A percentile compares a stretch with the other conserved stretches of the same genome.
These are phyloP conservation scores for Aotearoamyces nothofagi DNA, from an alignment of 2,329 filamentous ascomycete genomes.

Conservation along the genomic window DNA sequence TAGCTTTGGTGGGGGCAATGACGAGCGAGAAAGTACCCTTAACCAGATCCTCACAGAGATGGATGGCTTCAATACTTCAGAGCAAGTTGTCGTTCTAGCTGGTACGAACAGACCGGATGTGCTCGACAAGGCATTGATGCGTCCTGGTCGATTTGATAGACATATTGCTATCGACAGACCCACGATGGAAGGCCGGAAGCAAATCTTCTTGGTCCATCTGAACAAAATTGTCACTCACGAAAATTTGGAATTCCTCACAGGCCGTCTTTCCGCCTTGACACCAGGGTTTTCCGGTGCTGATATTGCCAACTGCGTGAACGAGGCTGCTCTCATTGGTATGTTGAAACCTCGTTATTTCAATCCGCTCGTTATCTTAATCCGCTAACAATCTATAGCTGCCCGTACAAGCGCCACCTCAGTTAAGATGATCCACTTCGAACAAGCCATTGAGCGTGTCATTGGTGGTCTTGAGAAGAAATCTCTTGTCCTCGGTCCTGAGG, in stretches of 20 bases:
- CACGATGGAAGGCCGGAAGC: conserved; percentile 90
- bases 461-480: conserved; percentile 97
- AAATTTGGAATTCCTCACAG: conserved; percentile 74
- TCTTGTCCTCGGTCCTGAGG: conserved; percentile 77
- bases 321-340: conserved; percentile 89
- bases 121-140: conserved; percentile 89
- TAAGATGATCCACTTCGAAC: conserved; percentile 83
- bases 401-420: conserved; percentile 68
- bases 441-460: conserved; percentile 93
- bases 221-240: conserved; percentile 90
- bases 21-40: conserved; percentile 90
- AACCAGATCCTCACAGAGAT: conserved; percentile 99
- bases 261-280: conserved; percentile 79
- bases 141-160: conserved; percentile 90
- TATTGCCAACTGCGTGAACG: conserved; percentile 96
- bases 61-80: conserved; percentile 96
- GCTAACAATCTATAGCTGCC: conserved; percentile 53
- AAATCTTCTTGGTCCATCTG: conserved; percentile 91
- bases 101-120: conserved; percentile 94
- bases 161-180: conserved; percentile 92
- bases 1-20: conserved; percentile 74
- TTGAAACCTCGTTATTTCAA: too few species aligned
- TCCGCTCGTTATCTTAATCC: too few species aligned
- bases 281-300: conserved; percentile 96
- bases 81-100: conserved; percentile 91